A percentile compares a stretch with the other conserved stretches of the same genome.
Evolutionary conservation across 1,284 basidiomycete genomes (phyloP).

Genomic region (Sanguinoderma infundibulare): DNA sequence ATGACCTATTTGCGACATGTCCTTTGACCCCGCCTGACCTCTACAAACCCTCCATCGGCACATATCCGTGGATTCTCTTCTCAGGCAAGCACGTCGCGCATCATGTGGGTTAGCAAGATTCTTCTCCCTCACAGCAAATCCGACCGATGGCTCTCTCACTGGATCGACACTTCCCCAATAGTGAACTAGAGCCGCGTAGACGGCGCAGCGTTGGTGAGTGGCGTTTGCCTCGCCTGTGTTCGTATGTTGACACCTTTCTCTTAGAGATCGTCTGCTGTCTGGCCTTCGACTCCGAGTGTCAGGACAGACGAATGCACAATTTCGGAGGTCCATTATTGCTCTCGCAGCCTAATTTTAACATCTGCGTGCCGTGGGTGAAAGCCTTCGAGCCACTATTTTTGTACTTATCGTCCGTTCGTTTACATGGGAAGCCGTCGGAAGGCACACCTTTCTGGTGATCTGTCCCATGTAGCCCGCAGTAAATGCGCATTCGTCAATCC

Average conservation of each 20-base stretch:
- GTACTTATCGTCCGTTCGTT: background rate
- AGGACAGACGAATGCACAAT: background rate
- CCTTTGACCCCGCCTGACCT: background rate
- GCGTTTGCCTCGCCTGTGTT: background rate
- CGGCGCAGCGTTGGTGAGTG: background rate
- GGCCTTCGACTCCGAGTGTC: background rate
- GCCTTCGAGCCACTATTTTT: background rate
- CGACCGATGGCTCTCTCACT: background rate
- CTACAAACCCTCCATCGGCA: conserved; percentile 1
- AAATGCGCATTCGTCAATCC: background rate
- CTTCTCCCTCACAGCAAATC: background rate
- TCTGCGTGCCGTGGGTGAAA: conserved; percentile 5
- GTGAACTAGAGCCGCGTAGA: background rate
- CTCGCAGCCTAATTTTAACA: conserved; percentile 9
- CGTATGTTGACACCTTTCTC: background rate
- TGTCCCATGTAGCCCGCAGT: background rate
- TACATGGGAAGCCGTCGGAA: conserved; percentile 24
- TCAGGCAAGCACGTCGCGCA: conserved; percentile 8
- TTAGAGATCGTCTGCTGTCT: background rate
- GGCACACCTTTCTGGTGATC: background rate
- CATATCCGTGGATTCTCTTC: conserved; percentile 15
- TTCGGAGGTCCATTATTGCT: background rate
- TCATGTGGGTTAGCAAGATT: background rate
- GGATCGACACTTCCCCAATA: background rate
- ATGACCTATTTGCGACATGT: conserved; percentile 7